Evolutionary conservation across 306 rosid genomes (phyloP).

Genomic region (Crotalaria pallida): DNA sequence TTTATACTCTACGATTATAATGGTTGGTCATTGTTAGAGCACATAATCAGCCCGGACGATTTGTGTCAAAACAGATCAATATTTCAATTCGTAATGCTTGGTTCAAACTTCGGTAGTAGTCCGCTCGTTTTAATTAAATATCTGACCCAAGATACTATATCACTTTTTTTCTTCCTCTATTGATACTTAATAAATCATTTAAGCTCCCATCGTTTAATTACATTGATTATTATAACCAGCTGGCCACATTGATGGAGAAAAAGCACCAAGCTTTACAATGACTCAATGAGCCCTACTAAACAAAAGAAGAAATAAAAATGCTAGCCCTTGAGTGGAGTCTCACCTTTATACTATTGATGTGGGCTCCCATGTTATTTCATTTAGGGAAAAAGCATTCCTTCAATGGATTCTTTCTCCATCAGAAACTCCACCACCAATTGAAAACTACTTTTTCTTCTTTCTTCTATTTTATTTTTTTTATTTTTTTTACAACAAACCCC

Average conservation of each 20-base stretch:
- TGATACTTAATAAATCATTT: background rate
- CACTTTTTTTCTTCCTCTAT: background rate
- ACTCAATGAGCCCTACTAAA: background rate
- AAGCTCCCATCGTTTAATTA: background rate
- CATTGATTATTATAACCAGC: background rate
- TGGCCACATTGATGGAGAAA: background rate
- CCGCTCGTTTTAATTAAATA: background rate
- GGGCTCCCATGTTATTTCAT: background rate
- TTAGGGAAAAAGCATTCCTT: background rate
- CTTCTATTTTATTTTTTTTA: too few relatives aligned
- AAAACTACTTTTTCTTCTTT: background rate
- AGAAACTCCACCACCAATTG: background rate
- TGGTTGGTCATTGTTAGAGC: background rate
- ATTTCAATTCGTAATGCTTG: background rate
- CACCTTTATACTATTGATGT: background rate
- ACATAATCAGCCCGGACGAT: background rate
- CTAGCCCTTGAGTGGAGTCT: background rate
- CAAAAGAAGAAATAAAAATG: background rate
- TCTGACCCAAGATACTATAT: background rate
- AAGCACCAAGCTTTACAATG: background rate
- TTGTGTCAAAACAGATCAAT: background rate
- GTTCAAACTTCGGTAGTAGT: background rate
- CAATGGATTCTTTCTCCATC: background rate
- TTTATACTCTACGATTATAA: background rate
- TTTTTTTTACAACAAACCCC: too few relatives aligned